Evolutionary conservation across 495 filamentous ascomycete species (phyloP).

Genomic region (Oleoguttula mirabilis): DNA sequence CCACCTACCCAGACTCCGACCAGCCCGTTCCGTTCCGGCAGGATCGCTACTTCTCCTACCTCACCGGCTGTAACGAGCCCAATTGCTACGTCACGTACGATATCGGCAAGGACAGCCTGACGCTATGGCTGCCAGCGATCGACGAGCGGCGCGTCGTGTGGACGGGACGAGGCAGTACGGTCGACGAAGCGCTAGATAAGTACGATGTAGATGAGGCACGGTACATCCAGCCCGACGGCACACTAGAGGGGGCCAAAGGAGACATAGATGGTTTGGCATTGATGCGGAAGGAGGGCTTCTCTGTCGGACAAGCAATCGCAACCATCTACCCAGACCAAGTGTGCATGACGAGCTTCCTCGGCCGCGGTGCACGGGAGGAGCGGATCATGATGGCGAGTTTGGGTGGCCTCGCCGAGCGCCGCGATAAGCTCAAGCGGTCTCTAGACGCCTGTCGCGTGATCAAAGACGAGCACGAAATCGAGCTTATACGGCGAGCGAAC

Average conservation of each 20-base stretch:
- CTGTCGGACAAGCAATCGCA: not conserved
- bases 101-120: constrained; percentile 42
- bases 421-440: constrained; percentile 20
- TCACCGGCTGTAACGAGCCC: constrained; percentile 48
- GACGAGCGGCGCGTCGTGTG: constrained; percentile 46
- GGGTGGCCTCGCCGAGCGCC: no score
- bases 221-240: constrained; percentile 1
- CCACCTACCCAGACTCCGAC: constrained; percentile 49
- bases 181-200: constrained; percentile 37
- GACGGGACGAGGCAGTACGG: constrained; percentile 44
- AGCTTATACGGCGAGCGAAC: constrained; percentile 66
- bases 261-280: no score
- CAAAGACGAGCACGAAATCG: constrained; percentile 73
- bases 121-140: constrained; percentile 31
- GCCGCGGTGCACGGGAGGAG: not conserved
- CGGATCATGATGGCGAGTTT: not conserved
- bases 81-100: constrained; percentile 53
- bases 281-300: constrained; percentile 29
- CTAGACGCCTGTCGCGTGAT: constrained; percentile 62
- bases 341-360: not conserved
- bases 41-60: constrained; percentile 59
- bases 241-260: constrained; percentile 33
- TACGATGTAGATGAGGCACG: constrained; percentile 19
- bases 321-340: not conserved
- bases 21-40: constrained; percentile 49